These are phyloP conservation scores for Helicostylum pulchrum DNA, from an alignment of 192 early-diverging fungal species.

Conservation along the genomic window DNA sequence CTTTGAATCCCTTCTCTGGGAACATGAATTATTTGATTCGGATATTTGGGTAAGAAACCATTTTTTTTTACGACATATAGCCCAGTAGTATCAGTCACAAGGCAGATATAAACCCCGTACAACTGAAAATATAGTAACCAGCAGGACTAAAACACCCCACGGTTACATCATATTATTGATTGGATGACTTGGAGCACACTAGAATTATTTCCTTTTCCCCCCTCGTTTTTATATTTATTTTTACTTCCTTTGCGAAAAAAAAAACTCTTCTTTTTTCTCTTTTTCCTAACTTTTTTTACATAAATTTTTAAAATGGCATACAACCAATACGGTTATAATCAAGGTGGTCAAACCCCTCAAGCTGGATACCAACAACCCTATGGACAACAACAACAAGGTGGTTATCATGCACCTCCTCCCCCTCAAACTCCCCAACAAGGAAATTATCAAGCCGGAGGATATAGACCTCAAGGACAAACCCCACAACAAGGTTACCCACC, in stretches of 20 bases:
- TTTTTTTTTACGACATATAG: too few relatives aligned
- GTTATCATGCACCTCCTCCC: background rate
- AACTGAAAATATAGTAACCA: background rate
- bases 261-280: background rate
- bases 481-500: slow-evolving; percentile 1
- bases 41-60: too few relatives aligned
- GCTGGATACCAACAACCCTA: slow-evolving; percentile 3
- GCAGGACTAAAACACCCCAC: background rate
- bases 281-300: slow-evolving; percentile 5
- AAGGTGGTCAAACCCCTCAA: slow-evolving; percentile 10
- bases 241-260: too few relatives aligned
- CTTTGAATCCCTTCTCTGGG: too few relatives aligned
- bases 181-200: background rate
- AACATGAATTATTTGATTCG: too few relatives aligned
- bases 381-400: slow-evolving; percentile 2
- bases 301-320: slow-evolving; percentile 4
- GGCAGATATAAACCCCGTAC: background rate
- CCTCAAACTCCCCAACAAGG: background rate
- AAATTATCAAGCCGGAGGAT: slow-evolving; percentile 3
- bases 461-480: background rate
- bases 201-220: too few relatives aligned
- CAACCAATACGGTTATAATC: slow-evolving; percentile 11
- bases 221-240: too few relatives aligned
- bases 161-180: background rate
- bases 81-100: too few relatives aligned